Evolutionary conservation across 1,139 yeast genomes (phyloP).

Genomic region (Suhomyces bolitotheri): DNA sequence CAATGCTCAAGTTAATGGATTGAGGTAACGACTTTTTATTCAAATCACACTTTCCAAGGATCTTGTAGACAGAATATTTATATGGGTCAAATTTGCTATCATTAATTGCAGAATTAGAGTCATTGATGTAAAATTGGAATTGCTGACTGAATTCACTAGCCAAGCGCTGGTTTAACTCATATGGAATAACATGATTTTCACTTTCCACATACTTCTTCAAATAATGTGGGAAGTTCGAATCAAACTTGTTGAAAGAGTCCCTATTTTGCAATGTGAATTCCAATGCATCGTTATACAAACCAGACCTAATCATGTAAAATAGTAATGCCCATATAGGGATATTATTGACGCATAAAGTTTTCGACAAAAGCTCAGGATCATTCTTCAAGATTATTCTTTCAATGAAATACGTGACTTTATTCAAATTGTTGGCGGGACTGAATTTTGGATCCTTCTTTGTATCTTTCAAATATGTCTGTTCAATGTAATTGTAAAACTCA

Average conservation of each 20-base stretch:
- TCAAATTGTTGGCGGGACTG: slow-evolving; percentile 63
- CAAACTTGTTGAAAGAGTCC: slow-evolving; percentile 74
- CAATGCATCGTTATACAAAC: slow-evolving; percentile 75
- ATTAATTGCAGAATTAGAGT: slow-evolving; percentile 27
- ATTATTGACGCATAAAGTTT: slow-evolving; percentile 62
- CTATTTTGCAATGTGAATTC: slow-evolving; percentile 35
- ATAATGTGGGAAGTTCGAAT: slow-evolving; percentile 79
- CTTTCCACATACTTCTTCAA: slow-evolving; percentile 70
- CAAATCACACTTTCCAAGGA: slow-evolving; percentile 88
- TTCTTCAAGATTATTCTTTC: slow-evolving; percentile 48
- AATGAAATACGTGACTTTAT: slow-evolving; percentile 70
- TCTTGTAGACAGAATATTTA: slow-evolving; percentile 85
- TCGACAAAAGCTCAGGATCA: slow-evolving; percentile 32
- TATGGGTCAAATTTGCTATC: slow-evolving; percentile 70
- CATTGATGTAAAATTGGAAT: slow-evolving; percentile 62
- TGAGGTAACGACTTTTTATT: slow-evolving; percentile 74
- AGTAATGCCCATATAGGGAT: slow-evolving; percentile 90
- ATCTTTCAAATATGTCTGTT: slow-evolving; percentile 64
- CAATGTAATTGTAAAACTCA: slow-evolving; percentile 77
- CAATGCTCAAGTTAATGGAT: slow-evolving; percentile 72
- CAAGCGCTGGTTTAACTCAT: slow-evolving; percentile 68
- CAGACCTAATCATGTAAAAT: slow-evolving; percentile 82
- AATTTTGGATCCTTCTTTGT: slow-evolving; percentile 53
- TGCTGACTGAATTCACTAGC: slow-evolving; percentile 84
- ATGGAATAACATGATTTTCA: slow-evolving; percentile 48